Evolutionary conservation across 805 yeast species (phyloP), one percentile per base, ranked within the genome.

Genomic region (Candida insectorum): DNA sequence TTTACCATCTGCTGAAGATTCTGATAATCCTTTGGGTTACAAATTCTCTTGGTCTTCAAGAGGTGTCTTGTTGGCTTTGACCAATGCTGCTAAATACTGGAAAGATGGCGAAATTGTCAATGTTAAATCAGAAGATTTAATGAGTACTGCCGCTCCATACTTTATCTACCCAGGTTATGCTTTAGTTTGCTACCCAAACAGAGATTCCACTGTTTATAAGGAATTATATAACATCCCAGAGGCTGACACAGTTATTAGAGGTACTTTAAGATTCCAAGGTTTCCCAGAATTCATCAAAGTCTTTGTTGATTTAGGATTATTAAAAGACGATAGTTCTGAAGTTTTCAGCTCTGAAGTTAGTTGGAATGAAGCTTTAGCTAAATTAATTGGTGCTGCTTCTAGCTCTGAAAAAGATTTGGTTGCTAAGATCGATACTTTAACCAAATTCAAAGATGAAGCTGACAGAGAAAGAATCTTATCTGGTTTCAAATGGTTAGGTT

Each of bases 1-100:
- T 54, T 76, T 93, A 55, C 97, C 97, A 46, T 93, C 98, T 20
- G 97, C 98, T 44, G 98, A 91, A 69, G 78, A 82, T 64, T 91
- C 97, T 19, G 95, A 88, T 69, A 93, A 93, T 70, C 98, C 98
- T 38, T 74, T 93, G 60, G 98, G 98, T 50, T 93, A 93, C 79
- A 93, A 93, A 73, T 93, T 93, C 69, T 89, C 97, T 26, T 93
- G 98, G 98, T 87, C 97, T 20, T 89, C 97, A 23, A 81, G 98
- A 67, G 98, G 98, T 67, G 97, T 93, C 26, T 69, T 93, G 56
- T 76, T 93, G 54, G 98, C 98, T 13, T 76, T 93, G 58, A 83
- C 96, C 75, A 94, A 93, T 73, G 69, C 83, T 43, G 98, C 97
- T 44, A 79, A 79, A 51, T 91, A 79, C 73, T 91, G 81, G 77